Conservation (phyloP, 2,329 filamentous ascomycete species). For the Arthrobotrys musiformis region DNA sequence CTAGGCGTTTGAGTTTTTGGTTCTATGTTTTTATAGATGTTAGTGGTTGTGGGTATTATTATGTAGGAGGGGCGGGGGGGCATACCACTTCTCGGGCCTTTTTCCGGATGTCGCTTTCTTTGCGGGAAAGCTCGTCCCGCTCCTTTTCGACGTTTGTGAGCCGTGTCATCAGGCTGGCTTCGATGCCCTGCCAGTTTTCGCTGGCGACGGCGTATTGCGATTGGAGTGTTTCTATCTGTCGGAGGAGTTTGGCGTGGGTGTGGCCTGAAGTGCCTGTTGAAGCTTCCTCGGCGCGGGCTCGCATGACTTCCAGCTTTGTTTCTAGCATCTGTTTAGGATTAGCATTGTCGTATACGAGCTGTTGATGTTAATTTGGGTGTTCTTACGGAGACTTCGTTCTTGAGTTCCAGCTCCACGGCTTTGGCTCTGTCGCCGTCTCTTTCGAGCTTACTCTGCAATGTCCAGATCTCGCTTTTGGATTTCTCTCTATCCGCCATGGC, state of each 20-base stretch:
- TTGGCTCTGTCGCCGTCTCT: conserved; percentile 76
- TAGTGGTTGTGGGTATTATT: no score
- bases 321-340: conserved; percentile 72
- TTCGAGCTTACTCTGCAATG: conserved; percentile 82
- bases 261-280: conserved; percentile 84
- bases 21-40: no score
- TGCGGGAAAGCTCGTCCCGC: conserved; percentile 82
- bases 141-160: conserved; percentile 86
- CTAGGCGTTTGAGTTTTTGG: conserved; percentile 73
- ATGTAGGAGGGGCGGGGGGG: background rate
- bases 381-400: conserved; percentile 73
- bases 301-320: conserved; percentile 87
- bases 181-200: conserved; percentile 97
- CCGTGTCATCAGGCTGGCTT: conserved; percentile 82
- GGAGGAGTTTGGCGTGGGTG: conserved; percentile 85
- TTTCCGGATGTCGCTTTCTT: conserved; percentile 86
- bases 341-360: no score
- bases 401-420: conserved; percentile 76
- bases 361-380: no score
- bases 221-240: conserved; percentile 94
- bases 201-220: conserved; percentile 93
- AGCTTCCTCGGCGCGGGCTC: conserved; percentile 85
- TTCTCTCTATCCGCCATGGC: conserved; percentile 61
- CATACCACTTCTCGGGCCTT: conserved; percentile 87
- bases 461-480: conserved; percentile 70